phyloP scores from a whole-genome alignment of 768 basidiomycete species.

The Imleria badia region DNA sequence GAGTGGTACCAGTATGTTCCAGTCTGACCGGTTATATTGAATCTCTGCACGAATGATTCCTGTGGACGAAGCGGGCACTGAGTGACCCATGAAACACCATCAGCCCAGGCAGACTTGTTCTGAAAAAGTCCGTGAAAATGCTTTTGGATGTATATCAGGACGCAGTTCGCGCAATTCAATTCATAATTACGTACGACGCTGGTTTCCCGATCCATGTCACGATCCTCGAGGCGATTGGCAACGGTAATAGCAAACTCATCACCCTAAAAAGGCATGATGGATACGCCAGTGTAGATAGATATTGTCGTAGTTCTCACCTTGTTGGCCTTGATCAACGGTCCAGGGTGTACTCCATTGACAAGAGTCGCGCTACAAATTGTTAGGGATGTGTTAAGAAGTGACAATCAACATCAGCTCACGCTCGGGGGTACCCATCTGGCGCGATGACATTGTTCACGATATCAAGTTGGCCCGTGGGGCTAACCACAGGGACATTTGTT shows the following conservation, averaged over 20 bases:
- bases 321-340: background rate
- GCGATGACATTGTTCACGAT: slow-evolving; percentile 39
- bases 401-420: slow-evolving; percentile 1
- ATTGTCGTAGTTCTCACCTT: background rate
- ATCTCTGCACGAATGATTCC: slow-evolving; percentile 38
- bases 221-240: slow-evolving; percentile 27
- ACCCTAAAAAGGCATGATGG: background rate
- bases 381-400: background rate
- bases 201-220: slow-evolving; percentile 47
- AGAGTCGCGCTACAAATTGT: background rate
- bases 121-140: background rate
- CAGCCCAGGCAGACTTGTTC: background rate
- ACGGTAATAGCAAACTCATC: background rate
- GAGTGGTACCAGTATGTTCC: slow-evolving; percentile 46
- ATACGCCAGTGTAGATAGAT: too few species aligned
- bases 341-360: background rate
- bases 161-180: slow-evolving; percentile 2
- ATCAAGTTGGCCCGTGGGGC: slow-evolving; percentile 21
- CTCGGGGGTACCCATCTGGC: slow-evolving; percentile 46
- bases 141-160: slow-evolving; percentile 5
- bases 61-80: background rate
- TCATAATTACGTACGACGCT: slow-evolving; percentile 30
- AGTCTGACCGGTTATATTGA: slow-evolving; percentile 16
- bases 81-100: background rate
- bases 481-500: slow-evolving; percentile 1